Percentiles rank a stretch among this genome's conserved stretches.
Conservation (phyloP, 257 asterid species). For the Plantago major region DNA sequence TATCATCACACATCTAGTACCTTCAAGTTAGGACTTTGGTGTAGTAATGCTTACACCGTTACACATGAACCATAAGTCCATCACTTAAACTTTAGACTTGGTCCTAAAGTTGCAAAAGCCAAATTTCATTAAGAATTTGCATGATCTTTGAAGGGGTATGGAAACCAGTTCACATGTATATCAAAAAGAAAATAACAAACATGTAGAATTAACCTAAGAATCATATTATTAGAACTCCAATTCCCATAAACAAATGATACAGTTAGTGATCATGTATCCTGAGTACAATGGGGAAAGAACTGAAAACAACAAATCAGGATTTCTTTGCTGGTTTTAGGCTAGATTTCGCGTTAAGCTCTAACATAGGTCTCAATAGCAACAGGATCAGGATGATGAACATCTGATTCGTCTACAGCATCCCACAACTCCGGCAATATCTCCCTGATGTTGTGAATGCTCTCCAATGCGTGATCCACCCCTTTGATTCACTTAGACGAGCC, state of each 20-base stretch:
- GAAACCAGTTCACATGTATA: no score
- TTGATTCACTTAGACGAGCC: constrained; percentile 54
- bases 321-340: not conserved
- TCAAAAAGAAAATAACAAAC: no score
- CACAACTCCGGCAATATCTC: constrained; percentile 89
- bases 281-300: not conserved
- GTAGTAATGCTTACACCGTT: no score
- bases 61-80: no score
- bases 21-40: no score
- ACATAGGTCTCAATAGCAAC: constrained; percentile 62
- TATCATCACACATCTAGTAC: no score
- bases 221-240: no score
- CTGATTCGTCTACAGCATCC: constrained; percentile 51
- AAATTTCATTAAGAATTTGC: no score
- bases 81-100: no score
- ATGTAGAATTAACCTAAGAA: no score
- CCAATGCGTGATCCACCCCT: constrained; percentile 70
- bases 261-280: not conserved
- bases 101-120: no score
- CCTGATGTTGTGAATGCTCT: constrained; percentile 83
- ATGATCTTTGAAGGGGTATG: no score
- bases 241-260: not conserved
- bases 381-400: constrained; percentile 36
- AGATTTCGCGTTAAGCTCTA: constrained; percentile 30
- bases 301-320: not conserved